Evolutionary conservation across 2,329 filamentous ascomycete species (phyloP).

Genomic region (Calonectria honghensis): DNA sequence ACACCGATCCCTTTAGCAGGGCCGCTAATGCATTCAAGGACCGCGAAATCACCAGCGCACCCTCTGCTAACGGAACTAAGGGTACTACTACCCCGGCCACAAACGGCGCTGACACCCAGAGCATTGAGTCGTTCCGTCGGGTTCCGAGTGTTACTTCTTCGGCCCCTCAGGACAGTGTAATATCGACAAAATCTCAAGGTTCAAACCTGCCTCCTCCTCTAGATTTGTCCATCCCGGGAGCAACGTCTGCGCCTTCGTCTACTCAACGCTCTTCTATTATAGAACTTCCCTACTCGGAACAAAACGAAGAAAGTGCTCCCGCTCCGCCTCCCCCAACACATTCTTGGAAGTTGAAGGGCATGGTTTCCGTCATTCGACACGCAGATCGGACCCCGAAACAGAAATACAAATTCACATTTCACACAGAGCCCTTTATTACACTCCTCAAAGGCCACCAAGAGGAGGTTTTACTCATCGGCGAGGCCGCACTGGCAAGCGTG

Average conservation of each 20-base stretch:
- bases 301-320: conserved; percentile 63
- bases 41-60: conserved; percentile 57
- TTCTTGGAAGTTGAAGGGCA: conserved; percentile 98
- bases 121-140: conserved; percentile 50
- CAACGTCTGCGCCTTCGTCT: conserved; percentile 56
- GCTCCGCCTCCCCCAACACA: conserved; percentile 86
- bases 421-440: conserved; percentile 96
- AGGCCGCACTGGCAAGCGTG: conserved; percentile 91
- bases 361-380: conserved; percentile 96
- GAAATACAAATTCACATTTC: conserved; percentile 99
- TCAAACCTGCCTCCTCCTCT: conserved; percentile 59
- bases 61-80: conserved; percentile 52
- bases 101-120: conserved; percentile 52
- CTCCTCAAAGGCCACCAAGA: conserved; percentile 96
- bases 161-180: conserved; percentile 55
- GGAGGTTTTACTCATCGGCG: conserved; percentile 94
- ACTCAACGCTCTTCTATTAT: conserved; percentile 59
- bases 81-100: conserved; percentile 52
- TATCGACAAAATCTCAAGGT: conserved; percentile 61
- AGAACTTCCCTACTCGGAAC: conserved; percentile 56
- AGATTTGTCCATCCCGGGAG: conserved; percentile 55
- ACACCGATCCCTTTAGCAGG: conserved; percentile 64
- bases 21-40: conserved; percentile 61
- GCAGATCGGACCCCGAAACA: conserved; percentile 98
- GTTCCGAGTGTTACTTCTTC: conserved; percentile 57